Percentiles rank a stretch among this genome's conserved stretches.
These are phyloP conservation scores for Candolleomyces aberdarensis DNA, from an alignment of 768 basidiomycete genomes.

Conservation along the genomic window DNA sequence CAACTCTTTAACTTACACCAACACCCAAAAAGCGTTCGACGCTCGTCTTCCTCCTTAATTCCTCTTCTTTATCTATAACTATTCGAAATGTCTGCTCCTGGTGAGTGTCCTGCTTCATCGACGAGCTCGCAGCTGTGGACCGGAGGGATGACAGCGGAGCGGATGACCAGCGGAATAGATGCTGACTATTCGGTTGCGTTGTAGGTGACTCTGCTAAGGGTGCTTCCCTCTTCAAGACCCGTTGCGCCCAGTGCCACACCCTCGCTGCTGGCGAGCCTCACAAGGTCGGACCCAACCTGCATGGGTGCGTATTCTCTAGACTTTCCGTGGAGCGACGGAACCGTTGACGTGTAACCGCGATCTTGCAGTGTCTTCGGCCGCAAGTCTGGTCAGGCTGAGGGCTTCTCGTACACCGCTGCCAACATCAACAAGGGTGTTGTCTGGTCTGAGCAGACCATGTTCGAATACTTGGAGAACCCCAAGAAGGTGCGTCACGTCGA, in stretches of 20 bases:
- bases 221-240: constrained; percentile 94
- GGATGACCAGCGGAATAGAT: background rate
- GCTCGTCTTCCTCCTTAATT: constrained; percentile 10
- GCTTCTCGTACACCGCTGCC: constrained; percentile 90
- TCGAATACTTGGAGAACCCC: constrained; percentile 95
- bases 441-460: constrained; percentile 88
- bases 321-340: background rate
- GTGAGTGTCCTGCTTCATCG: constrained; percentile 21
- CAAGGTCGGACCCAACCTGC: constrained; percentile 94
- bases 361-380: constrained; percentile 70
- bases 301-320: constrained; percentile 58
- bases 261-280: constrained; percentile 70
- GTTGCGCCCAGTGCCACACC: constrained; percentile 94
- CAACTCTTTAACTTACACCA: constrained; percentile 13
- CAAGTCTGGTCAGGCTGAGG: constrained; percentile 80
- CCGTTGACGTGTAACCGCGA: background rate
- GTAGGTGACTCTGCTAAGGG: constrained; percentile 86
- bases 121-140: background rate
- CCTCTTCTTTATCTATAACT: constrained; percentile 20
- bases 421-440: constrained; percentile 92
- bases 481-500: constrained; percentile 69
- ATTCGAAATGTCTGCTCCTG: constrained; percentile 38
- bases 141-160: constrained; percentile 42
- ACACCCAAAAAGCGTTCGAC: constrained; percentile 15
- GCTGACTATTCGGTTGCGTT: background rate